Percentiles rank a stretch among this genome's conserved stretches.
phyloP scores from a whole-genome alignment of 306 rosid species.

The Prosopis cineraria region DNA sequence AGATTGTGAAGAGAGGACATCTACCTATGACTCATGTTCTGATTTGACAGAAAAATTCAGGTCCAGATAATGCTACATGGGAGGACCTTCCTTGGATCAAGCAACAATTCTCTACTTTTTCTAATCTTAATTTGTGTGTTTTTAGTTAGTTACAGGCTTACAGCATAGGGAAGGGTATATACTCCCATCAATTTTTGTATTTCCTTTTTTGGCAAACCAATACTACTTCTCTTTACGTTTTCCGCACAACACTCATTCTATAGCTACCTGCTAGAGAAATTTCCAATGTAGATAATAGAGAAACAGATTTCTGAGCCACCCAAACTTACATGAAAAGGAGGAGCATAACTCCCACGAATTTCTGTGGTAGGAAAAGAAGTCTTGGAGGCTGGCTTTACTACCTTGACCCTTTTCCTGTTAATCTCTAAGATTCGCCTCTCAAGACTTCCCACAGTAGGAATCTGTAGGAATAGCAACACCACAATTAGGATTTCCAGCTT shows the following conservation, averaged over 20 bases:
- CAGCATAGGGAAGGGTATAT: not conserved
- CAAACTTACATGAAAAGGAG: slow-evolving; percentile 93
- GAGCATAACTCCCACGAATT: slow-evolving; percentile 89
- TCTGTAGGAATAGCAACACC: slow-evolving; percentile 48
- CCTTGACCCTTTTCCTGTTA: slow-evolving; percentile 86
- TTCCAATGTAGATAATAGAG: not conserved
- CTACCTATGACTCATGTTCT: not conserved
- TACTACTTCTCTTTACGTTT: not conserved
- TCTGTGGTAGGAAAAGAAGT: slow-evolving; percentile 93
- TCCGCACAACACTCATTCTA: not conserved
- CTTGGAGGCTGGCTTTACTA: slow-evolving; percentile 93
- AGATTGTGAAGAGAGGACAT: not conserved
- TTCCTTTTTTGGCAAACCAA: not conserved
- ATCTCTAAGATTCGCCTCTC: slow-evolving; percentile 87
- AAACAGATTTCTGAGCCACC: not conserved
- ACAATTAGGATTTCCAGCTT: slow-evolving; percentile 2
- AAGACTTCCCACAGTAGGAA: slow-evolving; percentile 65
- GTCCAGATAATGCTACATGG: not conserved
- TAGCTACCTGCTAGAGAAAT: too few species aligned
- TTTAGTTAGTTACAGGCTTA: not conserved
- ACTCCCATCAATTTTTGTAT: not conserved
- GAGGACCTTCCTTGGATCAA: not conserved
- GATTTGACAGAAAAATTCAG: not conserved
- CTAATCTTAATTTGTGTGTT: not conserved
- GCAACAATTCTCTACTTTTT: not conserved